Evolutionary conservation across 2,329 filamentous ascomycete species (phyloP), one percentile per base, ranked within the genome.

Genomic region (Penicillium sp.): DNA sequence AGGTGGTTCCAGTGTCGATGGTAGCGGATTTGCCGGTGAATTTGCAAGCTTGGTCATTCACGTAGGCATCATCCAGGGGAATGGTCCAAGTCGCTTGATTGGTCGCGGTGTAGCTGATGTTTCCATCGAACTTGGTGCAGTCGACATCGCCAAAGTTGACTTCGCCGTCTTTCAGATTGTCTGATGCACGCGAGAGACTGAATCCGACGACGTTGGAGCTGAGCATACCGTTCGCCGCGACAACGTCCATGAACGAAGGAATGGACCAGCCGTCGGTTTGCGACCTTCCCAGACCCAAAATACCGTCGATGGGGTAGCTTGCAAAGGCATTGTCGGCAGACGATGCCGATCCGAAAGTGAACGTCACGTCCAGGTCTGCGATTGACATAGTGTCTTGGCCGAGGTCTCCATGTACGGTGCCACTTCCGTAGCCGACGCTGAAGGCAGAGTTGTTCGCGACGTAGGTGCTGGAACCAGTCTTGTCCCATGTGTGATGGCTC

Each of bases 1-100:
- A 94, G 0, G 86, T 89, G 0, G 90, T 94, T 44, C 90, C 90
- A 0, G 89, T 91, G 70, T 95, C 91, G 60, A 95, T 86, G 66
- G 91, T 90, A 28, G 86, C 88, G 1, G 77, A 76, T 44, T 80
- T 82, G 31, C 69, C 72, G 1, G 63, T 67, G 9, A 86, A 74
- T n/a, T 79, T 76, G 11, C 80, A 79, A 8, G 77, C 74, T 39
- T 80, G 77, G 42, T 82, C 86, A 52, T 86, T 79, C 41, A 87
- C 82, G 2, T 81, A 76, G 45, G 85, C 79, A 60, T 87, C 85
- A 39, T 85, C 86, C 49, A 94, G 64, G 0, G 81, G 70, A 27
- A 96, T 85, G 25, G 86, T 83, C 91, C 91, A 96, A 58, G 85
- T 84, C 13, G 81, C 79, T 14, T 73, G 73, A 4, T 74, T 69